Evolutionary conservation across 2,329 filamentous ascomycete genomes (phyloP).

Genomic region (Diaporthe helianthi): DNA sequence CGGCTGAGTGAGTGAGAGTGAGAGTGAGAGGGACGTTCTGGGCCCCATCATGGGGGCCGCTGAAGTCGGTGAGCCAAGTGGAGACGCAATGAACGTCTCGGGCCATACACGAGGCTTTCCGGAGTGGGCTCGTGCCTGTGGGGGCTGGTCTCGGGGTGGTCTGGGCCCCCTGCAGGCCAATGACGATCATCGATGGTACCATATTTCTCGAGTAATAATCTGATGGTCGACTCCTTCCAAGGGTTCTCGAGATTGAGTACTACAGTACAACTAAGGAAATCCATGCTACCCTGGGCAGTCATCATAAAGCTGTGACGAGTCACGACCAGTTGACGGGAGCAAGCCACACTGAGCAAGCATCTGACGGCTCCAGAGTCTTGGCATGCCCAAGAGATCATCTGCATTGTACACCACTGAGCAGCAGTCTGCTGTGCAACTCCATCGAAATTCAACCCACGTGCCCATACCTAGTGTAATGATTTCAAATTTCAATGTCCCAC

Average conservation of each 20-base stretch:
- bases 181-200: slow-evolving; percentile 1
- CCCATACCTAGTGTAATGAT: not conserved
- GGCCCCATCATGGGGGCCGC: not conserved
- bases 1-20: not conserved
- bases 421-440: not conserved
- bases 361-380: slow-evolving; percentile 4
- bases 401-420: too few relatives aligned
- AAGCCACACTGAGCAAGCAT: not conserved
- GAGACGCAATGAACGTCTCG: slow-evolving; percentile 23
- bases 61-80: slow-evolving; percentile 30
- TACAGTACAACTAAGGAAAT: not conserved
- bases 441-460: slow-evolving; percentile 1
- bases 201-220: slow-evolving; percentile 3
- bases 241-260: not conserved
- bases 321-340: not conserved
- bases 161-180: slow-evolving; percentile 22
- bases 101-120: slow-evolving; percentile 25
- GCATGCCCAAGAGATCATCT: not conserved
- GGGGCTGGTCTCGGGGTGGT: too few relatives aligned
- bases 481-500: slow-evolving; percentile 1
- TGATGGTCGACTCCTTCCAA: not conserved
- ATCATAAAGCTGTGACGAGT: not conserved
- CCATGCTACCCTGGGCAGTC: not conserved
- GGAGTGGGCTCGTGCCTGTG: slow-evolving; percentile 20
- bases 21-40: slow-evolving; percentile 15